Conservation (phyloP, 768 basidiomycete genomes). For the Stropharia rugosoannulata region DNA sequence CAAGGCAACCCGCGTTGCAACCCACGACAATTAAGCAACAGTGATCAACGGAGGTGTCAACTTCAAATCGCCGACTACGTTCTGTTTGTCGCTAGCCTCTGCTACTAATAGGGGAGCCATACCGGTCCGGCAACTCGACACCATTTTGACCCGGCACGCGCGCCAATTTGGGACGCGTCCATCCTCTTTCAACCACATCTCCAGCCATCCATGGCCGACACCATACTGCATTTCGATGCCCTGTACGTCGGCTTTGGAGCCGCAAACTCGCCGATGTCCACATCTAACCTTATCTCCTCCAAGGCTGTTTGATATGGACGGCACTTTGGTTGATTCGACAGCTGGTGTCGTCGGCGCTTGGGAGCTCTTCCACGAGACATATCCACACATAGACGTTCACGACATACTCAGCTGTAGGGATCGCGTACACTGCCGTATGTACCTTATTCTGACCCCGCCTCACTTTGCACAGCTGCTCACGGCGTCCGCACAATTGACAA, state of each 20-base stretch:
- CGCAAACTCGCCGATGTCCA: constrained; percentile 1
- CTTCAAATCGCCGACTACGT: constrained; percentile 18
- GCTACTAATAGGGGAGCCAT: constrained; percentile 31
- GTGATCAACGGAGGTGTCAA: constrained; percentile 20
- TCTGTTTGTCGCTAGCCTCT: constrained; percentile 39
- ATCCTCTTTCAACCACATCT: constrained; percentile 9
- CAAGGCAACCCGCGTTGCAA: constrained; percentile 10
- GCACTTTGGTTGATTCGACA: constrained; percentile 81
- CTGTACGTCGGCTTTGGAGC: constrained; percentile 33
- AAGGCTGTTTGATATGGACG: constrained; percentile 84
- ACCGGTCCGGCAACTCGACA: constrained; percentile 10
- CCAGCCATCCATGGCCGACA: constrained; percentile 30
- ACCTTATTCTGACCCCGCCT: constrained; percentile 2
- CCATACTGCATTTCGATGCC: constrained; percentile 37
- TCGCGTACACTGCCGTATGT: constrained; percentile 13
- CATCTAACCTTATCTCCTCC: constrained; percentile 18
- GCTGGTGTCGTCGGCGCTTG: constrained; percentile 82
- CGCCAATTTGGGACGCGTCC: constrained; percentile 3
- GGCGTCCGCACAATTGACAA: constrained; percentile 86
- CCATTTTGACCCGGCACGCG: constrained; percentile 8
- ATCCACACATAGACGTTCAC: constrained; percentile 62
- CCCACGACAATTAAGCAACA: no score
- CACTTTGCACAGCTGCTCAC: constrained; percentile 56
- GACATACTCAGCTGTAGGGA: constrained; percentile 62
- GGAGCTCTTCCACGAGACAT: constrained; percentile 71